Evolutionary conservation across 208 protist species (phyloP), one percentile per base, ranked within the genome.

Genomic region (Wallacemonas sp.): DNA sequence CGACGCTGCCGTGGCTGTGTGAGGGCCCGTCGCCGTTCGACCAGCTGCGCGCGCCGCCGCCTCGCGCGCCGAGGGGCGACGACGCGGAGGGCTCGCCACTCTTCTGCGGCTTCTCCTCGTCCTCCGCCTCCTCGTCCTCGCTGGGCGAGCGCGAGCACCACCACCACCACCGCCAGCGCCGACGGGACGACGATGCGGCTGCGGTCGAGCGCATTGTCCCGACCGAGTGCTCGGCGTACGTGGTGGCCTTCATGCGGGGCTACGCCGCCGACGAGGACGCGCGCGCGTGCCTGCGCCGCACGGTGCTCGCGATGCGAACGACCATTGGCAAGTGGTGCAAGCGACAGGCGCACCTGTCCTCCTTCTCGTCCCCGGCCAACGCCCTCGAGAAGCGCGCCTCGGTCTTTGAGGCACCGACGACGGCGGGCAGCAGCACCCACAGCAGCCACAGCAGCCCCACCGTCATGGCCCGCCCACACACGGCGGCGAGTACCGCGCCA

Each of bases 171-270:
- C 31, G 26, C 22, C 25, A 57, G 10, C 18, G 16, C 23, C 31
- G 25, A n/a, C 50, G 50, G 50, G 31, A 5, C 29, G 31, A 1
- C 12, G 16, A n/a, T 31, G 25, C 23, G 18, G 23, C 16, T 18
- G 31, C 28, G 11, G 22, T 44, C 38, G 20, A 50, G 44, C n/a
- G 11, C 44, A 32, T 55, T 22, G 7, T 32, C 3, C 48, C 32
- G 31, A 44, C 31, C 7, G 52, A 59, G 11, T 26, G n/a, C 33
- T 52, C 69, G 22, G 33, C 64, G 33, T 81, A 82, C 32, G 68
- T 89, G 4, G 45, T 86, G 22, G 79, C 83, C 38, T 89, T 89
- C 33, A 77, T 83, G 39, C 72, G 77, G 28, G 79, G 83, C 41
- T 72, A 57, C 33, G 81, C 72, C 57, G 29, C 57, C 10, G 67